These are phyloP conservation scores for Suillus tomentosus DNA, from an alignment of 768 basidiomycete species.

Conservation along the genomic window DNA sequence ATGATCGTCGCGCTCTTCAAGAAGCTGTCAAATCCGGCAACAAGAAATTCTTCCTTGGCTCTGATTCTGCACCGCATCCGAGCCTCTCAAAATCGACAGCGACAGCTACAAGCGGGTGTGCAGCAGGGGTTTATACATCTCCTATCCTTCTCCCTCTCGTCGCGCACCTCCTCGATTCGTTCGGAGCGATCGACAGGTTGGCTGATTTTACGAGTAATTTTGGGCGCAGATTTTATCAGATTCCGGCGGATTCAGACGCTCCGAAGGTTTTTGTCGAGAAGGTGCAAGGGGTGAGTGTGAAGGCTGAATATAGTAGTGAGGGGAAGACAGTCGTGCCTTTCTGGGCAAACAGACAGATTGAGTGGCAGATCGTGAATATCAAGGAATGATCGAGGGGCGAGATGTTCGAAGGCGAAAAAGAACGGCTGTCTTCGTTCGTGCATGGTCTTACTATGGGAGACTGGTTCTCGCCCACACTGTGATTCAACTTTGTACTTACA, in stretches of 20 bases:
- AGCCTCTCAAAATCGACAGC: constrained; percentile 66
- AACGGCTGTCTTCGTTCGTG: not conserved
- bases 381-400: not conserved
- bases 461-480: not conserved
- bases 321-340: constrained; percentile 74
- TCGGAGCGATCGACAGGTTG: constrained; percentile 81
- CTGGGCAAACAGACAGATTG: constrained; percentile 80
- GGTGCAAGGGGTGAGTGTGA: constrained; percentile 41
- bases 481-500: not conserved
- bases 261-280: constrained; percentile 47
- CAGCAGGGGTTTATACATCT: constrained; percentile 95
- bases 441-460: not conserved
- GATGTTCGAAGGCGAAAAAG: not conserved
- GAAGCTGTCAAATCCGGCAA: constrained; percentile 76
- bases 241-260: constrained; percentile 32
- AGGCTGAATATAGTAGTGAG: constrained; percentile 45
- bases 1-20: constrained; percentile 82
- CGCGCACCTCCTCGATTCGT: constrained; percentile 85
- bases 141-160: constrained; percentile 89
- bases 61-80: constrained; percentile 95
- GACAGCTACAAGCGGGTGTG: constrained; percentile 73
- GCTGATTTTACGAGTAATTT: constrained; percentile 76
- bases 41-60: constrained; percentile 57
- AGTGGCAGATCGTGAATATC: constrained; percentile 59
- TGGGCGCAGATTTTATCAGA: constrained; percentile 81